phyloP scores from a whole-genome alignment of 768 basidiomycete genomes.

The Macrolepiota dolichaula region DNA sequence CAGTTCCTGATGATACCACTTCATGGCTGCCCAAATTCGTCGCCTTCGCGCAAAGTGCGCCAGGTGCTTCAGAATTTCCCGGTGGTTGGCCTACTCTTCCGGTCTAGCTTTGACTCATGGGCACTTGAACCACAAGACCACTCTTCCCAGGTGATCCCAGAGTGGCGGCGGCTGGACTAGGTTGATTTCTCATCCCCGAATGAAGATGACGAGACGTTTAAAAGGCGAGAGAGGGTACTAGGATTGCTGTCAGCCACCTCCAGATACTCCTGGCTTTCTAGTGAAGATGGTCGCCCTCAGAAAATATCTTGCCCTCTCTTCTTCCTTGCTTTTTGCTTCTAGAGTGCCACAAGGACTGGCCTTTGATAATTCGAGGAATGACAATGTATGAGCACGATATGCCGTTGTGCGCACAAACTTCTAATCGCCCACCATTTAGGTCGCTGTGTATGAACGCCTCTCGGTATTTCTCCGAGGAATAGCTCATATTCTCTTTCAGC shows the following conservation, averaged over 20 bases:
- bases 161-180: neutral
- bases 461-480: neutral
- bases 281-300: neutral
- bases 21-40: conserved; percentile 1
- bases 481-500: conserved; percentile 17
- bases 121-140: neutral
- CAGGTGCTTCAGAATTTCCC: neutral
- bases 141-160: conserved; percentile 6
- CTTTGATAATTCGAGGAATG: conserved; percentile 32
- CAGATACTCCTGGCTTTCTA: neutral
- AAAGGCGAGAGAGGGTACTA: neutral
- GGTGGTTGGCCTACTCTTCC: neutral
- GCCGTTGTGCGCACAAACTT: neutral
- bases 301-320: neutral
- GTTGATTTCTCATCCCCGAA: neutral
- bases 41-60: neutral
- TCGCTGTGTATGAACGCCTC: conserved; percentile 23
- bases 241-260: neutral
- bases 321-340: conserved; percentile 3
- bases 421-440: conserved; percentile 14
- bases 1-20: neutral
- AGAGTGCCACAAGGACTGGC: conserved; percentile 10
- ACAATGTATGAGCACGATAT: conserved; percentile 29
- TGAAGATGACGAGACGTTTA: neutral
- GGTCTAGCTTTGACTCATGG: neutral